A percentile compares a stretch with the other conserved stretches of the same genome.
Conservation (phyloP, 371 early-diverging fungal genomes). For the Dinochytrium kinnereticum region DNA sequence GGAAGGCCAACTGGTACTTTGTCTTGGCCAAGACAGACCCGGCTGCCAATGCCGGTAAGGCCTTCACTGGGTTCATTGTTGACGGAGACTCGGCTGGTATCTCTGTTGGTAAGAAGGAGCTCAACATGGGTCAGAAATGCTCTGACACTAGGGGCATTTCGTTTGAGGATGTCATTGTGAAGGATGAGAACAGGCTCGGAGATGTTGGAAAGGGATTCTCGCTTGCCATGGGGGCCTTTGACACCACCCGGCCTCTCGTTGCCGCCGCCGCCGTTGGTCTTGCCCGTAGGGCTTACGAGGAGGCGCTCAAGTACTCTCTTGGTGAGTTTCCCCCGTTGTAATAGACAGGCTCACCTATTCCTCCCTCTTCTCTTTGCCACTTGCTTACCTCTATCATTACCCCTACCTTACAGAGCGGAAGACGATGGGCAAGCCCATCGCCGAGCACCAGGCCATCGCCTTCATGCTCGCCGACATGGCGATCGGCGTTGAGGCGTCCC, state of each 20-base stretch:
- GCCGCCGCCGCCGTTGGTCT: conserved; percentile 92
- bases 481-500: conserved; percentile 83
- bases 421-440: conserved; percentile 93
- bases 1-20: conserved; percentile 98
- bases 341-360: too few species aligned
- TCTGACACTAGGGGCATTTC: conserved; percentile 94
- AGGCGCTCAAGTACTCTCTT: conserved; percentile 85
- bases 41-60: conserved; percentile 83
- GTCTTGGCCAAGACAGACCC: conserved; percentile 87
- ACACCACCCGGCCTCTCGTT: conserved; percentile 92
- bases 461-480: conserved; percentile 99
- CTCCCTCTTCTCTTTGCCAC: too few species aligned
- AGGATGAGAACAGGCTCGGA: conserved; percentile 74
- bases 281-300: conserved; percentile 93
- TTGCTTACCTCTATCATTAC: too few species aligned
- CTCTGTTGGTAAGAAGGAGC: conserved; percentile 90
- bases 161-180: conserved; percentile 94
- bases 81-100: conserved; percentile 92
- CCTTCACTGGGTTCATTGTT: conserved; percentile 96
- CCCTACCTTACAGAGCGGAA: conserved; percentile 78
- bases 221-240: conserved; percentile 97
- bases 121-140: conserved; percentile 96
- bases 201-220: conserved; percentile 82
- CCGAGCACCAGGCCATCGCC: conserved; percentile 90
- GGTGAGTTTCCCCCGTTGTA: conserved; percentile 30